These are phyloP conservation scores for Leishmania tropica DNA, from an alignment of 208 protist species.

Conservation along the genomic window DNA sequence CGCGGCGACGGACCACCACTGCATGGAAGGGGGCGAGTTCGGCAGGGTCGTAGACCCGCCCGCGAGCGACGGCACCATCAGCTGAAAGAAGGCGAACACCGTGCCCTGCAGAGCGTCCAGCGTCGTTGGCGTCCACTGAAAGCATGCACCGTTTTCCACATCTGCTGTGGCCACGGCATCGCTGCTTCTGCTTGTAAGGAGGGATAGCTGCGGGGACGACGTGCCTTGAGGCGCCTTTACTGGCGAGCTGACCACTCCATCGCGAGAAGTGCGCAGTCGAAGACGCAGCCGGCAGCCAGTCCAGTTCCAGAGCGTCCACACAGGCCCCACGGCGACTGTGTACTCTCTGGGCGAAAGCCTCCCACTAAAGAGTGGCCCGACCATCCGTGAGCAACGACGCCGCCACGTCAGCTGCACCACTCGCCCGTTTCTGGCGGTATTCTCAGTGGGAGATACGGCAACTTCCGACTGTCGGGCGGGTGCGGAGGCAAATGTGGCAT, in stretches of 20 bases:
- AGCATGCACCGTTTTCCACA: constrained; percentile 25
- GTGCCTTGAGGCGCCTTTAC: neutral
- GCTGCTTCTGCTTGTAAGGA: neutral
- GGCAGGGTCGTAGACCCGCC: neutral
- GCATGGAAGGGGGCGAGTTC: neutral
- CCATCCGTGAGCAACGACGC: constrained; percentile 7
- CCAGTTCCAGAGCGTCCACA: constrained; percentile 40
- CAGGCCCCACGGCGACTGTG: constrained; percentile 23
- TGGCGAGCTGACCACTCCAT: neutral
- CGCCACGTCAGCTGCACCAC: constrained; percentile 34
- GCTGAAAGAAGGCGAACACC: constrained; percentile 14
- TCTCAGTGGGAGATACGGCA: neutral
- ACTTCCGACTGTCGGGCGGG: neutral
- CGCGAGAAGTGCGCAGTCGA: constrained; percentile 1
- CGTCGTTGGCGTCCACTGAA: constrained; percentile 29
- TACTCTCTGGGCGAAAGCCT: constrained; percentile 17
- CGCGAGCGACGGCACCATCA: constrained; percentile 8
- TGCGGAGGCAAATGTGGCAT: neutral
- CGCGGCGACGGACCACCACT: constrained; percentile 21
- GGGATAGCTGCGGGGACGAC: neutral
- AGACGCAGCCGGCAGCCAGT: constrained; percentile 30
- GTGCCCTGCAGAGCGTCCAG: constrained; percentile 2
- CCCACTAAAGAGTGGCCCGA: constrained; percentile 9
- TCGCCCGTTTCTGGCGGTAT: neutral
- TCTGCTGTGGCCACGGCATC: constrained; percentile 16